phyloP scores from a whole-genome alignment of 2,329 filamentous ascomycete species.

The Xylaria sp. region DNA sequence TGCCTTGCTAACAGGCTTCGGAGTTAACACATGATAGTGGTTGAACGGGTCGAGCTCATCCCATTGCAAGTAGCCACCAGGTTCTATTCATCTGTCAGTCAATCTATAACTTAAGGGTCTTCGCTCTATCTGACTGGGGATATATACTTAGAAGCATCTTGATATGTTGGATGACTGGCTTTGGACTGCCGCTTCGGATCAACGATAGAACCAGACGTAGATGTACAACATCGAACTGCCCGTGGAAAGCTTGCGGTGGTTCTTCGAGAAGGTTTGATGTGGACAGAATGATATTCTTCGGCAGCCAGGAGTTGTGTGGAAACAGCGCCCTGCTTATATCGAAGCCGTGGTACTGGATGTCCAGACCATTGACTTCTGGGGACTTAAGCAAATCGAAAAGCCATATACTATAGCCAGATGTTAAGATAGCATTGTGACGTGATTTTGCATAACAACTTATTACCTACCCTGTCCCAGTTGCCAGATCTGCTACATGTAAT shows the following conservation, averaged over 20 bases:
- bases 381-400: constrained; percentile 33
- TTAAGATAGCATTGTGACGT: neutral
- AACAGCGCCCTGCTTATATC: constrained; percentile 34
- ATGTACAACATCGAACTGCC: constrained; percentile 34
- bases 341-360: constrained; percentile 31
- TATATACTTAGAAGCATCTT: constrained; percentile 34
- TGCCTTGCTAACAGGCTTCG: neutral
- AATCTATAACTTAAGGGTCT: neutral
- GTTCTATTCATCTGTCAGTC: constrained; percentile 15
- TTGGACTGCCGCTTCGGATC: constrained; percentile 25
- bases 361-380: constrained; percentile 20
- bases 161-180: constrained; percentile 32
- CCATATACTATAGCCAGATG: constrained; percentile 22
- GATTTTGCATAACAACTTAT: neutral
- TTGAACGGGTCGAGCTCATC: constrained; percentile 33
- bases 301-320: constrained; percentile 32
- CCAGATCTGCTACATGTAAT: constrained; percentile 26
- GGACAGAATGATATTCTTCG: constrained; percentile 24
- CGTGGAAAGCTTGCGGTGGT: constrained; percentile 26
- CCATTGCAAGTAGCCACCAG: constrained; percentile 36
- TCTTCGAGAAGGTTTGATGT: constrained; percentile 24
- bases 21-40: constrained; percentile 25
- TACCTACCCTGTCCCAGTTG: constrained; percentile 35
- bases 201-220: constrained; percentile 32
- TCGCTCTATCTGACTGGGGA: neutral